Evolutionary conservation across 2,329 filamentous ascomycete species (phyloP), one percentile per base, ranked within the genome.

Genomic region (Fusarium zealandicum): DNA sequence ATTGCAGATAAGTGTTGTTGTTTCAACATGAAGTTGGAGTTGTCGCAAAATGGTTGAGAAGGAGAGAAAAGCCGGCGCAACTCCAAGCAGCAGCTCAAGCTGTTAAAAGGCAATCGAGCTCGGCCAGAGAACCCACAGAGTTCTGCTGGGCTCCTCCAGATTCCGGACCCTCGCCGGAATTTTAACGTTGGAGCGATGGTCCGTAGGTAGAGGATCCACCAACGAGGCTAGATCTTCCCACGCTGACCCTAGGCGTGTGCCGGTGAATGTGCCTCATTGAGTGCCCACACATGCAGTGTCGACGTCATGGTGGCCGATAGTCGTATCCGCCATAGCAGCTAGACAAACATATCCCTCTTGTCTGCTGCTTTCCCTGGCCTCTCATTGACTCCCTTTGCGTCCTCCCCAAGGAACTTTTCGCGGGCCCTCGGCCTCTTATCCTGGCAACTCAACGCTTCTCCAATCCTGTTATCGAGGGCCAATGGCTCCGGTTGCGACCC

Each of bases 121-220:
- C 44, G 35, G 30, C 28, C 42, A 46, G 39, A 38, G 30, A 31
- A 43, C 50, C 40, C 37, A 56, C 61, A 60, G 58, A 64, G 48
- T 63, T 66, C 55, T 25, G 22, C 22, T 25, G 22, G 22, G 45
- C 50, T 37, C 40, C 47, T 35, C 36, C 48, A 61, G 57, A 53
- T 63, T 63, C 63, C 65, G 65, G 65, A 56, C 63, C 65, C 54
- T 67, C 65, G 65, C 65, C 63, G 30, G 48, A 54, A 59, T 46
- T 58, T 65, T 61, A 59, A 58, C 51, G 40, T 62, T 57, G 43
- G 31, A 66, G 65, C 65, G 65, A 67, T 65, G 65, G 65, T 62
- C 65, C 65, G 65, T 66, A 66, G 51, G 20, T 66, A 66, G 51
- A 17, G 44, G 51, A 64, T 50, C 47, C 42, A 51, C 61, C 48